These are phyloP conservation scores for Lenwebbia sp. DNA, from an alignment of 345 rosid genomes.

Conservation along the genomic window DNA sequence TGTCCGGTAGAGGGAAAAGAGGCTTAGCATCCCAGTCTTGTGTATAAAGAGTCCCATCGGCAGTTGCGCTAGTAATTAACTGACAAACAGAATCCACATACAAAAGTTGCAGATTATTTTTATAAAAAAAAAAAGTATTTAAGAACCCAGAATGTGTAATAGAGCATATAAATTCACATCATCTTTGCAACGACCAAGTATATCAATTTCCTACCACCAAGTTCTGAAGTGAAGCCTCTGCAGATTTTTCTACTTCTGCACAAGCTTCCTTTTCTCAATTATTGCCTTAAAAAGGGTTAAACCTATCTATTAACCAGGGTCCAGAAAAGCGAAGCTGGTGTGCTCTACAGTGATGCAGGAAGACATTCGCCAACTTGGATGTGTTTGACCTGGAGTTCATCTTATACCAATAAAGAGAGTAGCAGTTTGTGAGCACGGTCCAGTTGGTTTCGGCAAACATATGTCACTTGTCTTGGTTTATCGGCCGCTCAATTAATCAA, in stretches of 20 bases:
- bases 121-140: neutral
- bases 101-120: neutral
- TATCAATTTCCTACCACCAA: neutral
- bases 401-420: neutral
- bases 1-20: constrained; percentile 46
- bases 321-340: neutral
- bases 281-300: neutral
- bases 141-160: neutral
- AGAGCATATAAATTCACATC: neutral
- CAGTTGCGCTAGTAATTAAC: constrained; percentile 63
- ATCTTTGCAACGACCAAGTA: neutral
- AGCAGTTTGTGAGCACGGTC: neutral
- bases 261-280: neutral
- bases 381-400: neutral
- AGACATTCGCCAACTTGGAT: neutral
- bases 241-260: neutral
- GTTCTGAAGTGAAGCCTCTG: neutral
- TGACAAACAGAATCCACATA: constrained; percentile 7
- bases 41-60: constrained; percentile 55
- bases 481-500: neutral
- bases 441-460: neutral
- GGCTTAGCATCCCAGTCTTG: constrained; percentile 88
- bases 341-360: neutral
- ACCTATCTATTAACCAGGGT: neutral
- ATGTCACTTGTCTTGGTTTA: neutral